These are phyloP conservation scores for Sclerotinia trifoliorum DNA, from an alignment of 2,329 filamentous ascomycete species.

Conservation along the genomic window DNA sequence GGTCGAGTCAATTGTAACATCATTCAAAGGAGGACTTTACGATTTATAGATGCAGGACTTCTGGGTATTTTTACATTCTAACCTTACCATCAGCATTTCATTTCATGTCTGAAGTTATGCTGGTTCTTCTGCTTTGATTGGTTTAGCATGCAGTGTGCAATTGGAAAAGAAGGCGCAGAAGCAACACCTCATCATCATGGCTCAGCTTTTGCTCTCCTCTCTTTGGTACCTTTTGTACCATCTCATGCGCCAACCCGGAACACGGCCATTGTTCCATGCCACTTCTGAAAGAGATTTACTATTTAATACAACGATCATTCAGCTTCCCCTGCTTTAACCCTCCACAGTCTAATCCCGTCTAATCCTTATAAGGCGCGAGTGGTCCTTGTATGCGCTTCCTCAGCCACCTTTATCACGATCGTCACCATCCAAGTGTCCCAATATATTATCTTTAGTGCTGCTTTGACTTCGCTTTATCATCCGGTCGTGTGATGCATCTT, in stretches of 20 bases:
- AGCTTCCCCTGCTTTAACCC: slow-evolving; percentile 1
- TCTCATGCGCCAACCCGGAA: slow-evolving; percentile 19
- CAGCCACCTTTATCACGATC: slow-evolving; percentile 9
- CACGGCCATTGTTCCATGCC: slow-evolving; percentile 14
- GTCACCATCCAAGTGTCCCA: background rate
- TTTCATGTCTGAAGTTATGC: background rate
- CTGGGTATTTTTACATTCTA: background rate
- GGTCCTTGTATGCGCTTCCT: background rate
- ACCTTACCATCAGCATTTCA: background rate
- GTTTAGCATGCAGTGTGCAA: background rate
- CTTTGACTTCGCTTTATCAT: background rate
- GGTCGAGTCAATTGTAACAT: background rate
- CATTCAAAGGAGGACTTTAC: background rate
- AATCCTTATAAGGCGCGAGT: slow-evolving; percentile 21
- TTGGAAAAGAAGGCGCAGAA: slow-evolving; percentile 11
- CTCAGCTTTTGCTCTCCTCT: background rate
- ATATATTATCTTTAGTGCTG: background rate
- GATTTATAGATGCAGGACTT: background rate
- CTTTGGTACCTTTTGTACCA: background rate
- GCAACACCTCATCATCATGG: slow-evolving; percentile 10
- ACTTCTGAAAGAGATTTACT: slow-evolving; percentile 8
- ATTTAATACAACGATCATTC: slow-evolving; percentile 5
- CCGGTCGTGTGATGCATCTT: background rate
- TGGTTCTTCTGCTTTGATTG: background rate
- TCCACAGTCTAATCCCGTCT: slow-evolving; percentile 7